Evolutionary conservation across 148 eudicot species (phyloP), one percentile per base, ranked within the genome.

Genomic region (Cornus suecica): DNA sequence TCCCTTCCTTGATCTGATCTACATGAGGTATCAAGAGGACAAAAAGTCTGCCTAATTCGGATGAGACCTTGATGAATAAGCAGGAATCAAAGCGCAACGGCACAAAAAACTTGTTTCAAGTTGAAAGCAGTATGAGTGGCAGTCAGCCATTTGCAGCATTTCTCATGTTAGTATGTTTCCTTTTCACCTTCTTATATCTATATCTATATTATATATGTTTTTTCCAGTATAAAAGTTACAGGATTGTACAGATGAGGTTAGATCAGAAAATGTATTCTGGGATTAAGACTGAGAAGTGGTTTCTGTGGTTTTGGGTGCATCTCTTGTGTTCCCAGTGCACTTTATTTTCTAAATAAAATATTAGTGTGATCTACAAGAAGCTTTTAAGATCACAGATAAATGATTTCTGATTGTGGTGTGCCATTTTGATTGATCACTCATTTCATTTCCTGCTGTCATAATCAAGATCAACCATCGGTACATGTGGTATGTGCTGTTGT

Each of bases 181-280:
- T 26, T 77, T 69, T 42, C 23, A 72, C 20, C 20, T 7, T 45
- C 10, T 45, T 32, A n/a, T 45, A 45, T 7, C 14, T 8, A 1
- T 2, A 11, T 48, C 3, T 48, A 25, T 69, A 23, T 34, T 60
- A 13, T 30, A 28, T 75, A 23, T 23, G 61, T 34, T 73, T 27
- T 58, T 75, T 68, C 77, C 80, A 68, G 74, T 73, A 71, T 73
- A 61, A 69, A 74, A 71, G 66, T 74, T 81, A 79, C 84, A 78
- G 74, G 81, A 79, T 58, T 88, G 91, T 85, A 88, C 83, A 87
- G 82, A 77, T 74, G 82, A 80, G 75, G 54, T 76, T 72, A 66
- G 77, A 72, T 71, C 61, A 22, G n/a, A 69, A 45, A 48, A 45
- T 71, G 60, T n/a, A 65, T 70, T 67, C n/a, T 65, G 42, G 45